Conservation (phyloP, 2,329 filamentous ascomycete genomes). For the Nannizzia gypsea region DNA sequence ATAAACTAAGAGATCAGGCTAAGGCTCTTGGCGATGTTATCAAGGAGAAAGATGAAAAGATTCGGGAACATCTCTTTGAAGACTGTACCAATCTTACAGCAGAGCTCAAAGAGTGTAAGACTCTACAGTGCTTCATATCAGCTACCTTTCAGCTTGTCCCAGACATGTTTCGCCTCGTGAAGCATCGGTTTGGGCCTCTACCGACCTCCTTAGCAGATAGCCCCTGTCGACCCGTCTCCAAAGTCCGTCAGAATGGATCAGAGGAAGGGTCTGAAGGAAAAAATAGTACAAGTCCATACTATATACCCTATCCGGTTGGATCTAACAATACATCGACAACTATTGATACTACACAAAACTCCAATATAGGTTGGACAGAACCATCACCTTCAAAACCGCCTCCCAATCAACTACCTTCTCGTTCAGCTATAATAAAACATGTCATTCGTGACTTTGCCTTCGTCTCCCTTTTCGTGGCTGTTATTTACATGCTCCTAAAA, state of each 20-base stretch:
- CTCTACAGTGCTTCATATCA: slow-evolving; percentile 22
- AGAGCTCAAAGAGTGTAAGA: slow-evolving; percentile 18
- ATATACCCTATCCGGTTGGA: background rate
- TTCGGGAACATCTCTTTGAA: slow-evolving; percentile 20
- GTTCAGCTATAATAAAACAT: slow-evolving; percentile 8
- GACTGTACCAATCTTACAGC: slow-evolving; percentile 19
- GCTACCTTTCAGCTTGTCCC: slow-evolving; percentile 22
- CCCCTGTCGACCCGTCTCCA: slow-evolving; percentile 8
- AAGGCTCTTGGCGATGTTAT: slow-evolving; percentile 19
- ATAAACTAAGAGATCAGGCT: slow-evolving; percentile 19
- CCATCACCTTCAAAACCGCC: background rate
- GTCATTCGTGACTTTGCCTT: slow-evolving; percentile 29
- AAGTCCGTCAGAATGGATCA: background rate
- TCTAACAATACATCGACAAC: background rate
- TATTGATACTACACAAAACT: background rate
- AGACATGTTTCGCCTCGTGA: slow-evolving; percentile 19
- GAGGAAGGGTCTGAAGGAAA: background rate
- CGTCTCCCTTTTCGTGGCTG: slow-evolving; percentile 33
- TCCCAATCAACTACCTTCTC: background rate
- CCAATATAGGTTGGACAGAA: background rate
- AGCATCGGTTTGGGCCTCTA: slow-evolving; percentile 20
- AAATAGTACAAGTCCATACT: background rate
- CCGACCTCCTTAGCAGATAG: slow-evolving; percentile 14
- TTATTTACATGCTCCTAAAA: slow-evolving; percentile 26
- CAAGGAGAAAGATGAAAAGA: slow-evolving; percentile 18